These are phyloP conservation scores for Penicillium desertorum DNA, from an alignment of 495 filamentous ascomycete genomes.

Conservation along the genomic window DNA sequence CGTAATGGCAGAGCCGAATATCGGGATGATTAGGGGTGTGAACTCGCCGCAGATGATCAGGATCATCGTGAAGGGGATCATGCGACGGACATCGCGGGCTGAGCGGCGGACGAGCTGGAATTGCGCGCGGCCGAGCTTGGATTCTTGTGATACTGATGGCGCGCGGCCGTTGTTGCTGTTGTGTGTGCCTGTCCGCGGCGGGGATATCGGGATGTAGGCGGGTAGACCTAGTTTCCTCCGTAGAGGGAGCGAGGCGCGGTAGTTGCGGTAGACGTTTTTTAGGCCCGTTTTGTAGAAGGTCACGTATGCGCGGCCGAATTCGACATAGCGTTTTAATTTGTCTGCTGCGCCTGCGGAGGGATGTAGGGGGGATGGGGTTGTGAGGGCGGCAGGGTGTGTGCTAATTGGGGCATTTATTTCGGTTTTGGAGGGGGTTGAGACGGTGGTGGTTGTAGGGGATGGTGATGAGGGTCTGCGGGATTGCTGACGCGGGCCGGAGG, in stretches of 20 bases:
- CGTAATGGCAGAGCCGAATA: conserved; percentile 65
- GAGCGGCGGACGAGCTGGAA: conserved; percentile 67
- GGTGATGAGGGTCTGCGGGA: conserved; percentile 15
- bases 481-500: conserved; percentile 17
- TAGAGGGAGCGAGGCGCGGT: conserved; percentile 42
- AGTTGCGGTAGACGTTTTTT: conserved; percentile 61
- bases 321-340: conserved; percentile 41
- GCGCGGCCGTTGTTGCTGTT: not conserved
- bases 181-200: conserved; percentile 26
- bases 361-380: conserved; percentile 25
- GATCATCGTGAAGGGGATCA: conserved; percentile 72
- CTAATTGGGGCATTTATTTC: conserved; percentile 43
- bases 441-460: conserved; percentile 8
- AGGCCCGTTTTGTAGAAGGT: conserved; percentile 88
- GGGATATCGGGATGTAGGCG: conserved; percentile 36
- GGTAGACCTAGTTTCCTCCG: conserved; percentile 31
- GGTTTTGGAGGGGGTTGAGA: conserved; percentile 16
- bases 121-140: conserved; percentile 51
- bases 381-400: conserved; percentile 39
- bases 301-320: conserved; percentile 48
- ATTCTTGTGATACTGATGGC: not conserved
- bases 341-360: conserved; percentile 23
- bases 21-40: conserved; percentile 70
- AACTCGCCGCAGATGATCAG: conserved; percentile 80
- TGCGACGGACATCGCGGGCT: conserved; percentile 64